Evolutionary conservation across 2,329 filamentous ascomycete genomes (phyloP).

Genomic region (Xylariomycetidae sp.): DNA sequence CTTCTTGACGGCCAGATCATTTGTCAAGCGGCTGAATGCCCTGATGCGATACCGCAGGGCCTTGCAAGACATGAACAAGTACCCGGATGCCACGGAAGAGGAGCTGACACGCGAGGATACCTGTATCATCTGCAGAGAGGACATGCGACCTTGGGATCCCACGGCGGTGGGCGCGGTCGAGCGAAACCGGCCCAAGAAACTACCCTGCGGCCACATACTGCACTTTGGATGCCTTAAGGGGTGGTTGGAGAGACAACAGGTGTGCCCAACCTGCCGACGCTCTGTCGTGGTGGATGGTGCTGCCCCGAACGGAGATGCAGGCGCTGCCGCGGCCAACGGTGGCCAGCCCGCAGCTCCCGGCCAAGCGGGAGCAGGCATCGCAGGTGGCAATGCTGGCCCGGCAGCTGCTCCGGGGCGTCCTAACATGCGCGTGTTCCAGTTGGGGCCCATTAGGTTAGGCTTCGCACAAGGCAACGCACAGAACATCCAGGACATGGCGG

Average conservation of each 20-base stretch:
- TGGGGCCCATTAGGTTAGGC: slow-evolving; percentile 69
- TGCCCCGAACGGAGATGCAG: slow-evolving; percentile 27
- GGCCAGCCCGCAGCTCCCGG: slow-evolving; percentile 25
- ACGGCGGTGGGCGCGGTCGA: slow-evolving; percentile 67
- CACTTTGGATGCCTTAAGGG: slow-evolving; percentile 93
- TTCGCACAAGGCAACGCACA: slow-evolving; percentile 64
- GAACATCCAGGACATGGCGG: slow-evolving; percentile 61
- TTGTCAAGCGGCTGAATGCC: slow-evolving; percentile 82
- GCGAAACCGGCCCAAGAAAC: slow-evolving; percentile 82
- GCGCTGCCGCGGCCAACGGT: slow-evolving; percentile 25
- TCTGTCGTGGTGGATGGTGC: slow-evolving; percentile 63
- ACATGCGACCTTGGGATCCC: slow-evolving; percentile 77
- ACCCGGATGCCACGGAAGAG: slow-evolving; percentile 82
- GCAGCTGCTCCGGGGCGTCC: slow-evolving; percentile 30
- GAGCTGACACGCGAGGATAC: slow-evolving; percentile 84
- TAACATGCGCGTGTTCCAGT: slow-evolving; percentile 58
- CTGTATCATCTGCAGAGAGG: slow-evolving; percentile 95
- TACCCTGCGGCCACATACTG: slow-evolving; percentile 91
- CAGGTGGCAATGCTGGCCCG: slow-evolving; percentile 25
- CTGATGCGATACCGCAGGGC: slow-evolving; percentile 87
- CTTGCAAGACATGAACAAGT: slow-evolving; percentile 89
- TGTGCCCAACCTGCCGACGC: slow-evolving; percentile 88
- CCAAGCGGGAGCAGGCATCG: slow-evolving; percentile 18
- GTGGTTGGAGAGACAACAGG: slow-evolving; percentile 95
- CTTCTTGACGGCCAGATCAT: slow-evolving; percentile 88